phyloP scores from a whole-genome alignment of 306 rosid genomes.

The Casuarina cunninghamiana region DNA sequence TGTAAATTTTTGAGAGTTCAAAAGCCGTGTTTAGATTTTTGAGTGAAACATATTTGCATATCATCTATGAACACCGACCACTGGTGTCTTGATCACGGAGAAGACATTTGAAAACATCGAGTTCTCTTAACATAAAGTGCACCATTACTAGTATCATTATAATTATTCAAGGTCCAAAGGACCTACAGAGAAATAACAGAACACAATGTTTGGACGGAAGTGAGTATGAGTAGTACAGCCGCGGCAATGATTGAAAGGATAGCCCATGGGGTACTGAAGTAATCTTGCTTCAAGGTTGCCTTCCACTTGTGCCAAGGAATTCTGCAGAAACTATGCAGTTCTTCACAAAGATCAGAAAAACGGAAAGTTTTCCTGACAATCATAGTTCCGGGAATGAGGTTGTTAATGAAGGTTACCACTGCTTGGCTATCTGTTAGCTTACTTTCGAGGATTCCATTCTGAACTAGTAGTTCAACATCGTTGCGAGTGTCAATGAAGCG shows the following conservation, averaged over 20 bases:
- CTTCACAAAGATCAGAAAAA: conserved; percentile 17
- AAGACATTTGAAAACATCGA: too few species aligned
- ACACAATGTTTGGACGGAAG: conserved; percentile 16
- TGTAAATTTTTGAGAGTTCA: too few species aligned
- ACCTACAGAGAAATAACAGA: neutral
- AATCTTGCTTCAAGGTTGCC: conserved; percentile 30
- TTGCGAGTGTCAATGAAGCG: conserved; percentile 17
- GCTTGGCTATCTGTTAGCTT: conserved; percentile 6
- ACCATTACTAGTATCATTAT: neutral
- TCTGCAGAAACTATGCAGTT: neutral
- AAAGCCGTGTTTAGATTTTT: too few species aligned
- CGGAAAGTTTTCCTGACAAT: neutral
- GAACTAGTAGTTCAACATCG: conserved; percentile 32
- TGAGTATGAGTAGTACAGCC: conserved; percentile 5
- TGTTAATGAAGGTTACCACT: conserved; percentile 17
- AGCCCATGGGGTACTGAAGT: conserved; percentile 34
- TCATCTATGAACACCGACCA: too few species aligned
- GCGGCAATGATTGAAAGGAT: conserved; percentile 16
- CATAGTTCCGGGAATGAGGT: neutral
- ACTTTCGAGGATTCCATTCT: conserved; percentile 27
- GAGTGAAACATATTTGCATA: too few species aligned
- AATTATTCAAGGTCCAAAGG: neutral
- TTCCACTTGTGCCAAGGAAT: conserved; percentile 23
- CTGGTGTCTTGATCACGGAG: neutral
- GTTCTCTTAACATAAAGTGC: neutral